Evolutionary conservation across 257 asterid species (phyloP).

Genomic region (Capsicum rhomboideum): DNA sequence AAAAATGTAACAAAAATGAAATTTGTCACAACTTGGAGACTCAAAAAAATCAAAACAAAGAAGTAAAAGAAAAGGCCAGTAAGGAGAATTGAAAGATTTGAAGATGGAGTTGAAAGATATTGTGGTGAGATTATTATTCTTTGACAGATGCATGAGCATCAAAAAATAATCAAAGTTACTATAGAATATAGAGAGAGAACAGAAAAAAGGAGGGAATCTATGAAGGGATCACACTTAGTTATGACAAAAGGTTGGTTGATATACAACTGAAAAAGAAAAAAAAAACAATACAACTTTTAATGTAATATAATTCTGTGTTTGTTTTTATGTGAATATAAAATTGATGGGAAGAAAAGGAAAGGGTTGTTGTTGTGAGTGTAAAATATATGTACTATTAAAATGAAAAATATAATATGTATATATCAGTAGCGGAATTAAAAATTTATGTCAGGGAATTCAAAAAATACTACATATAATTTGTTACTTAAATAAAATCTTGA

Average conservation of each 20-base stretch:
- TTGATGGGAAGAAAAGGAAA: neutral
- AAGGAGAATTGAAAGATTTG: neutral
- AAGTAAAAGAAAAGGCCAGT: neutral
- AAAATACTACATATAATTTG: no score
- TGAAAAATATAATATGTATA: neutral
- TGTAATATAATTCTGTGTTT: neutral
- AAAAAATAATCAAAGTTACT: neutral
- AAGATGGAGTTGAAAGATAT: neutral
- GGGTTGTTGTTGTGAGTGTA: neutral
- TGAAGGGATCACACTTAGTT: conserved; percentile 1
- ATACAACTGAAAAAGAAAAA: neutral
- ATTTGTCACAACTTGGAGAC: neutral
- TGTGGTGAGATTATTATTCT: conserved; percentile 1
- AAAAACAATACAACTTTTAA: neutral
- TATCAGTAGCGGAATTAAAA: neutral
- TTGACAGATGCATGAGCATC: conserved; percentile 2
- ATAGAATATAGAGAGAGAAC: neutral
- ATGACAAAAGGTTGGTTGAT: conserved; percentile 5
- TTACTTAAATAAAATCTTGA: no score
- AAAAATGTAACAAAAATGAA: neutral
- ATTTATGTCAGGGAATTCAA: neutral
- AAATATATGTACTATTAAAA: no score
- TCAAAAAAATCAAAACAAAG: neutral
- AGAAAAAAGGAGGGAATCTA: conserved; percentile 13
- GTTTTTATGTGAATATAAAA: neutral